Conservation (phyloP, 2,329 filamentous ascomycete species). For the Ceratocystis destructans region DNA sequence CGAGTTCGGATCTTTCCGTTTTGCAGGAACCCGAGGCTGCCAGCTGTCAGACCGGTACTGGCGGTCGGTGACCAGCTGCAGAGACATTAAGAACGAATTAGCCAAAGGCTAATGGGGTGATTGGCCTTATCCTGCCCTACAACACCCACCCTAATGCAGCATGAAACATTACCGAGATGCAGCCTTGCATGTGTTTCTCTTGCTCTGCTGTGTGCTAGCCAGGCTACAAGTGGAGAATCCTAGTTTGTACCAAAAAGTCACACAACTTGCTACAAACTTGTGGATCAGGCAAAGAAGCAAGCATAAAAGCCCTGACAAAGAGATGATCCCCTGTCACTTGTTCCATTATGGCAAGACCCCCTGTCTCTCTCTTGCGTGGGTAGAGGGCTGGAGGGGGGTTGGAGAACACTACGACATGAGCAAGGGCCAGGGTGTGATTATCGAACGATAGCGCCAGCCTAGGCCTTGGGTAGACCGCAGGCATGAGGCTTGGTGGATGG, state of each 20-base stretch:
- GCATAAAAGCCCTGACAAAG: neutral
- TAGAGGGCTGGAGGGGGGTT: neutral
- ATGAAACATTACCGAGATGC: slow-evolving; percentile 6
- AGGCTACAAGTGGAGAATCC: neutral
- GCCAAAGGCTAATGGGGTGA: neutral
- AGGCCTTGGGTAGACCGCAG: neutral
- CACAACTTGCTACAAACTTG: neutral
- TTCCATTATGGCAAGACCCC: neutral
- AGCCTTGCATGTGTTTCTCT: neutral
- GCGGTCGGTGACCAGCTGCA: neutral
- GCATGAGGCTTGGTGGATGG: neutral
- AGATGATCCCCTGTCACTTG: neutral
- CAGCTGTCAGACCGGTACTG: neutral
- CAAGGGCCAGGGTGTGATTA: slow-evolving; percentile 1
- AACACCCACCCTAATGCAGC: neutral
- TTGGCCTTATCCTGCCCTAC: neutral
- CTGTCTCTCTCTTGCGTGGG: neutral
- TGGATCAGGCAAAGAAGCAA: neutral
- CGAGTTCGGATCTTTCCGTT: neutral
- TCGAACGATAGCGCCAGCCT: slow-evolving; percentile 4
- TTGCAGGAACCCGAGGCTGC: neutral
- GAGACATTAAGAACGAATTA: neutral
- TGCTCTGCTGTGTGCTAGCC: neutral
- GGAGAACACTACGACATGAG: neutral
- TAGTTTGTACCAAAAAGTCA: neutral